Percentiles rank a stretch among this genome's conserved stretches.
Evolutionary conservation across 169 alveolate genomes (phyloP).

Genomic region (Toxoplasma gondii): DNA sequence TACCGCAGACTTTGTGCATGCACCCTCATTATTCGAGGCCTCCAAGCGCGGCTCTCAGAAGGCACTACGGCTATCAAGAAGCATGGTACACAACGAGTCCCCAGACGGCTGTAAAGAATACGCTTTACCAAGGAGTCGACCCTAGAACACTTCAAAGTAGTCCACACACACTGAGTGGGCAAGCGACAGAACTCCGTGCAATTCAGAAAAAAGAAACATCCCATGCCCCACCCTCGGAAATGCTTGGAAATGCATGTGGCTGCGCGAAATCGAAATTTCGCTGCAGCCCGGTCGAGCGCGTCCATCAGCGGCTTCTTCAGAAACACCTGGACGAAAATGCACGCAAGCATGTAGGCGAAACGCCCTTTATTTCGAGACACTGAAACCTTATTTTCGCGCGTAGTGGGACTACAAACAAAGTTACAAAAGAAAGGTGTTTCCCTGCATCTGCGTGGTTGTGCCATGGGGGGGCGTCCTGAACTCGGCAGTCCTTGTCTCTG

Average conservation of each 20-base stretch:
- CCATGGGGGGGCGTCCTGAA: background rate
- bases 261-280: background rate
- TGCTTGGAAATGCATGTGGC: constrained; percentile 20
- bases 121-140: too few relatives aligned
- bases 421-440: background rate
- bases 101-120: too few relatives aligned
- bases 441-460: background rate
- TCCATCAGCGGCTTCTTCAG: constrained; percentile 5
- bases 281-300: background rate
- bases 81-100: too few relatives aligned
- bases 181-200: too few relatives aligned
- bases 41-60: too few relatives aligned
- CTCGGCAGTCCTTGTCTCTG: background rate
- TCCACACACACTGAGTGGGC: too few relatives aligned
- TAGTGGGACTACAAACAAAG: background rate
- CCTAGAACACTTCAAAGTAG: too few relatives aligned
- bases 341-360: background rate
- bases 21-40: too few relatives aligned
- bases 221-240: background rate
- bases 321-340: background rate
- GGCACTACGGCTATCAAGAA: too few relatives aligned
- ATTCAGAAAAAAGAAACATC: too few relatives aligned
- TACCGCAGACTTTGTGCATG: too few relatives aligned
- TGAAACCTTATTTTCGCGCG: background rate
- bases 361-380: background rate